A percentile compares a stretch with the other conserved stretches of the same genome.
These are phyloP conservation scores for Trypanosoma avium DNA, from an alignment of 208 protist species.

Conservation along the genomic window DNA sequence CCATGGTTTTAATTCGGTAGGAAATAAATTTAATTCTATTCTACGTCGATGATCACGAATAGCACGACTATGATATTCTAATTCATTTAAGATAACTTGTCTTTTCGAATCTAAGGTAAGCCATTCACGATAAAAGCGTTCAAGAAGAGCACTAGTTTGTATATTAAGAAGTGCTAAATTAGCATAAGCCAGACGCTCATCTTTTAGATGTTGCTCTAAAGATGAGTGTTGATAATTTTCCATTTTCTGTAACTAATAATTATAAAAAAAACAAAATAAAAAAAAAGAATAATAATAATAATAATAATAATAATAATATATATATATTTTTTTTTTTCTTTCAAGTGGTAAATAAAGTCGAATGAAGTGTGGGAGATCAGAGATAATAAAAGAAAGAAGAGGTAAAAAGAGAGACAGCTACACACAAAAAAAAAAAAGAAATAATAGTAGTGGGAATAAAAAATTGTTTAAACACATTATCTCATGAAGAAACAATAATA, in stretches of 20 bases:
- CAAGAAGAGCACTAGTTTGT: slow-evolving; percentile 12
- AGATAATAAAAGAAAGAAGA: slow-evolving; percentile 10
- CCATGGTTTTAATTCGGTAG: slow-evolving; percentile 19
- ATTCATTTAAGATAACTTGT: not conserved
- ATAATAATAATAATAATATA: not conserved
- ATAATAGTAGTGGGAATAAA: slow-evolving; percentile 9
- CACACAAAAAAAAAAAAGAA: slow-evolving; percentile 18
- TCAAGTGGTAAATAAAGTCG: too few relatives aligned
- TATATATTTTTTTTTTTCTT: too few relatives aligned
- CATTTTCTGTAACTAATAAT: slow-evolving; percentile 1
- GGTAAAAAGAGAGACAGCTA: not conserved
- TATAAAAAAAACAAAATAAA: not conserved
- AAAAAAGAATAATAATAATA: not conserved
- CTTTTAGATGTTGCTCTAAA: slow-evolving; percentile 21
- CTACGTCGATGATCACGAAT: slow-evolving; percentile 10
- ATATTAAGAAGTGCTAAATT: slow-evolving; percentile 12
- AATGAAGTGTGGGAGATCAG: too few relatives aligned
- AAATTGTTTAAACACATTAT: not conserved
- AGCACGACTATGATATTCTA: slow-evolving; percentile 12
- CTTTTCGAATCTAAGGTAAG: slow-evolving; percentile 10
- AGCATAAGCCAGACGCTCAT: slow-evolving; percentile 16
- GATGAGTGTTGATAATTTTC: not conserved
- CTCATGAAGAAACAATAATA: not conserved
- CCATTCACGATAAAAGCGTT: slow-evolving; percentile 26
- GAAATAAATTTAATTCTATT: slow-evolving; percentile 17